Evolutionary conservation across 345 rosid species (phyloP), one percentile per base, ranked within the genome.

Genomic region (Eucalyptus caleyi): DNA sequence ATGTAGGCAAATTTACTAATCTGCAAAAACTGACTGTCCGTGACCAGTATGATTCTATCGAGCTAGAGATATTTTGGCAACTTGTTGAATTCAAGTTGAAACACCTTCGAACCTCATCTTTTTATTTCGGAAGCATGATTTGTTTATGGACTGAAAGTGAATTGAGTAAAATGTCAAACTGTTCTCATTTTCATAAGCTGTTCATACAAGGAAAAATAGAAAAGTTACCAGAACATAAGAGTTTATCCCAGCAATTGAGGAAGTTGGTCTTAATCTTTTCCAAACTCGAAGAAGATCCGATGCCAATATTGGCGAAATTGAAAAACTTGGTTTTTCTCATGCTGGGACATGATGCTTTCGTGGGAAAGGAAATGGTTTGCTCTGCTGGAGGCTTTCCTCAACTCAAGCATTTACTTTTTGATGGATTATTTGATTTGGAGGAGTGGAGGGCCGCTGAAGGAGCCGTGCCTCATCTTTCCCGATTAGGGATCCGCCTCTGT

Each of bases 111-210:
- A 24, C 7, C 11, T 69, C 7, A 6, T 82, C 87, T 16, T 88
- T 88, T 13, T 26, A 23, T 59, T 11, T 34, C 21, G 27, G 1
- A 45, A 2, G 9, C 3, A 3, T 45, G 0, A 8, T 1, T 8
- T 44, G n/a, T 47, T 11, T 4, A 50, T 2, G 51, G 51, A 18
- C 87, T 4, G 8, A 18, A 51, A 4, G 8, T 6, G 21, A 51
- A 18, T 6, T 51, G 4, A 16, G 1, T 51, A 51, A 18, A 51
- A 16, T 51, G 4, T 18, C 56, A 51, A 51, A 18, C 4, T 51
- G 16, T 51, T 2, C 0, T 0, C 0, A 51, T 18, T 6, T 0
- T 0, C 0, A 2, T 18, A 51, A 16, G 21, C 0, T 51, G 21
- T 18, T 1, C 3, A 13, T 49, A 1, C 0, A 0, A 0, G 50